These are phyloP conservation scores for Fusarium succisae DNA, from an alignment of 2,329 filamentous ascomycete species.

Conservation along the genomic window DNA sequence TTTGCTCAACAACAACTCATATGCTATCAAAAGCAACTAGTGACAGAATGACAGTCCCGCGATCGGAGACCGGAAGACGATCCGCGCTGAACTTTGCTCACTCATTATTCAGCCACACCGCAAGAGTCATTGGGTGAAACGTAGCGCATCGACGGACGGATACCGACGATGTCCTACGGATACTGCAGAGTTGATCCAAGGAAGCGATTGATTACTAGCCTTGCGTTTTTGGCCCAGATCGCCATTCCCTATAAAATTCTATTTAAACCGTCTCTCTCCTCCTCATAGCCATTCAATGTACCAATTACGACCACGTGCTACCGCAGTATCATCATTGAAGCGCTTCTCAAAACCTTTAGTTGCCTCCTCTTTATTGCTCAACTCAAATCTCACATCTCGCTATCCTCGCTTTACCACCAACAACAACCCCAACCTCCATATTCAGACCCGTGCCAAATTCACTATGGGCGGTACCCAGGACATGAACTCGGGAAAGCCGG, in stretches of 20 bases:
- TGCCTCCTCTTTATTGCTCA: constrained; percentile 16
- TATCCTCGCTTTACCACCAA: constrained; percentile 10
- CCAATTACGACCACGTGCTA: constrained; percentile 37
- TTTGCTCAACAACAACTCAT: background rate
- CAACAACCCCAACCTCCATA: constrained; percentile 8
- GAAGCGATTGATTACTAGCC: constrained; percentile 11
- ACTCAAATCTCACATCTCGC: constrained; percentile 26
- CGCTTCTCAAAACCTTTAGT: constrained; percentile 18
- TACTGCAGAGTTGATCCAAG: background rate
- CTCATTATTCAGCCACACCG: constrained; percentile 38
- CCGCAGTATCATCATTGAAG: constrained; percentile 24
- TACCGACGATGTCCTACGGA: background rate
- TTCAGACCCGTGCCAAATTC: constrained; percentile 14
- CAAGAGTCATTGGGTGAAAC: constrained; percentile 36
- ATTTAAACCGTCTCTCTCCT: constrained; percentile 10
- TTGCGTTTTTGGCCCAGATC: constrained; percentile 19
- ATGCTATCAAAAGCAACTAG: background rate
- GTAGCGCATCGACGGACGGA: constrained; percentile 11
- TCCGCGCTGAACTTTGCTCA: constrained; percentile 1
- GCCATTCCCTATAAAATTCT: constrained; percentile 9
- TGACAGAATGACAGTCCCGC: constrained; percentile 11
- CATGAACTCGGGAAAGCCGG: constrained; percentile 48
- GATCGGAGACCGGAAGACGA: constrained; percentile 22
- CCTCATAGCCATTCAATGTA: constrained; percentile 32
- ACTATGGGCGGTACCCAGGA: constrained; percentile 50